Percentiles rank a stretch among this genome's conserved stretches.
These are phyloP conservation scores for Plasmodium gonderi DNA, from an alignment of 169 alveolate species.

Conservation along the genomic window DNA sequence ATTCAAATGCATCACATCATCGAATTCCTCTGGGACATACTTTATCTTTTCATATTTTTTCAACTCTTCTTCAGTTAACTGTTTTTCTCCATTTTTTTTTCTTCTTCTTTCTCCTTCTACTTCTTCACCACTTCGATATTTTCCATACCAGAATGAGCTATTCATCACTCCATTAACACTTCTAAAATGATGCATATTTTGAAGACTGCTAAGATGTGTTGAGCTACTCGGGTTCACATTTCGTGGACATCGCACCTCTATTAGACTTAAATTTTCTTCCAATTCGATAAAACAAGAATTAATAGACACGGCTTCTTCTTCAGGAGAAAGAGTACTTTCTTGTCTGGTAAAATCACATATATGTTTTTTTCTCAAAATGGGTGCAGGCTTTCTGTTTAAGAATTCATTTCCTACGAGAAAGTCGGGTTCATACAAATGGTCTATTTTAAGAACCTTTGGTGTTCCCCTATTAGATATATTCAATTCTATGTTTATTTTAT, in stretches of 20 bases:
- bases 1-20: constrained; percentile 15
- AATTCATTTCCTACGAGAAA: constrained; percentile 26
- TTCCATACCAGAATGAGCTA: neutral
- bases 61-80: neutral
- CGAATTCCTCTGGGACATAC: constrained; percentile 40
- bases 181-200: neutral
- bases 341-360: constrained; percentile 57
- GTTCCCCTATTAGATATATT: constrained; percentile 28
- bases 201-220: neutral
- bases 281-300: constrained; percentile 30
- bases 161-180: neutral
- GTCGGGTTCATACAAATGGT: neutral
- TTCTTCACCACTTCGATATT: neutral
- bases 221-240: neutral
- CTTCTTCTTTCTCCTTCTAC: too few species aligned
- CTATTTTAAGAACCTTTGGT: neutral
- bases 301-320: neutral
- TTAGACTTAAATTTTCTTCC: constrained; percentile 24
- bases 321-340: constrained; percentile 20
- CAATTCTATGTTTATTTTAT: constrained; percentile 28
- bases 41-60: constrained; percentile 45
- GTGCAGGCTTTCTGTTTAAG: neutral
- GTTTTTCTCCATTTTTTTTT: too few species aligned
- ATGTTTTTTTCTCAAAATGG: constrained; percentile 24
- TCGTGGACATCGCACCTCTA: constrained; percentile 43